These are phyloP conservation scores for Liquidambar formosana DNA, from an alignment of 164 flowering plant genomes.

Conservation along the genomic window DNA sequence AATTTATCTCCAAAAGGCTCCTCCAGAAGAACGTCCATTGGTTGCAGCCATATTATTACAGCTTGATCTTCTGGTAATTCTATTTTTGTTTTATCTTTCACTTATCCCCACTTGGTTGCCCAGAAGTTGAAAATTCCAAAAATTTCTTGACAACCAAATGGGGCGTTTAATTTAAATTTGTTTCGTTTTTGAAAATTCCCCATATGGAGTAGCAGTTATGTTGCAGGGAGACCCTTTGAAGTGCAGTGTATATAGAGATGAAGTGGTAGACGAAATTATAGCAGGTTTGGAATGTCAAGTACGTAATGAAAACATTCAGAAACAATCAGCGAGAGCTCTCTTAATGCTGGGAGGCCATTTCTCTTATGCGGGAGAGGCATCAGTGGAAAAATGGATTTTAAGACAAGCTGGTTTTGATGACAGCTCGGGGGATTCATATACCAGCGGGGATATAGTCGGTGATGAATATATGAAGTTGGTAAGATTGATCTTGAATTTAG, in stretches of 20 bases:
- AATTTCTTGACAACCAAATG: background rate
- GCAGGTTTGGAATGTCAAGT: constrained; percentile 36
- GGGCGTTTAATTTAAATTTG: background rate
- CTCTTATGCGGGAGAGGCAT: constrained; percentile 45
- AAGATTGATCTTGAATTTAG: too few relatives aligned
- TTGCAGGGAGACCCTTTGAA: constrained; percentile 59
- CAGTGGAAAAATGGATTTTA: constrained; percentile 51
- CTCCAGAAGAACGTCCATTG: constrained; percentile 53
- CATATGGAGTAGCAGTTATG: constrained; percentile 36
- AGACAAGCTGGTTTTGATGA: constrained; percentile 50
- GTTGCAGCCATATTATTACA: constrained; percentile 57
- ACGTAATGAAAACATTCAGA: constrained; percentile 39
- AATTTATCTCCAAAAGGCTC: constrained; percentile 47
- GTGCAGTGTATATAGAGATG: constrained; percentile 62
- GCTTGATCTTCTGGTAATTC: constrained; percentile 70
- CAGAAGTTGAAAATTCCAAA: background rate
- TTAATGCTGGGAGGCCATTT: constrained; percentile 51
- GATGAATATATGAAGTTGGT: constrained; percentile 23
- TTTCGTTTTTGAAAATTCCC: background rate
- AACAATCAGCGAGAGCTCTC: constrained; percentile 59
- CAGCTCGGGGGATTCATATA: constrained; percentile 23
- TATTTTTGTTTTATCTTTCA: background rate
- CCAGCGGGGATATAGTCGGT: constrained; percentile 16
- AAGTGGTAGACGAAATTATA: constrained; percentile 54
- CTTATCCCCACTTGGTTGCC: background rate